Percentiles rank a stretch among this genome's conserved stretches.
These are phyloP conservation scores for Imleria badia DNA, from an alignment of 768 basidiomycete species.

Conservation along the genomic window DNA sequence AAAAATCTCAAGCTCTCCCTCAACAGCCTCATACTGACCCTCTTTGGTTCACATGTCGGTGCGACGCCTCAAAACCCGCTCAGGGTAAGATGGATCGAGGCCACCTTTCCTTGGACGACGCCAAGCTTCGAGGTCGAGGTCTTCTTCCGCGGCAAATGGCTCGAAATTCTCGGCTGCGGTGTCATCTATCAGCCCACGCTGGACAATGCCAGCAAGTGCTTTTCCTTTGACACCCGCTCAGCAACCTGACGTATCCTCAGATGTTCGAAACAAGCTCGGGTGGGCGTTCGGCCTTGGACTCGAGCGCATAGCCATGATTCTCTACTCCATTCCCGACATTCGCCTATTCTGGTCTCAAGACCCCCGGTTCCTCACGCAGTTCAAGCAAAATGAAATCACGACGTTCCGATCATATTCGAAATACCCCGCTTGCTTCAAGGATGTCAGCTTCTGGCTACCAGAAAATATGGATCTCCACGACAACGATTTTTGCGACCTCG, in stretches of 20 bases:
- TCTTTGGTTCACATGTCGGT: constrained; percentile 68
- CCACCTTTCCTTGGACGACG: constrained; percentile 96
- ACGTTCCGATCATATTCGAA: constrained; percentile 91
- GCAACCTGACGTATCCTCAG: constrained; percentile 38
- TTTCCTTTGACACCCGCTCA: background rate
- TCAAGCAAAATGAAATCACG: constrained; percentile 70
- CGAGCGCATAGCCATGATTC: constrained; percentile 96
- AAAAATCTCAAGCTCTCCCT: constrained; percentile 86
- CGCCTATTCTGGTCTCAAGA: constrained; percentile 97
- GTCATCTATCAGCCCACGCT: constrained; percentile 89
- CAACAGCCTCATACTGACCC: constrained; percentile 77
- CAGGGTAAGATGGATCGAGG: constrained; percentile 94
- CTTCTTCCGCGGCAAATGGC: constrained; percentile 93
- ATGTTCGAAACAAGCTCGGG: constrained; percentile 78
- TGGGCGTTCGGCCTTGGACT: constrained; percentile 99
- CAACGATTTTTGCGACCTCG: constrained; percentile 95
- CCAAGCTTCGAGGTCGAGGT: constrained; percentile 99
- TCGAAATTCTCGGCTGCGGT: constrained; percentile 93
- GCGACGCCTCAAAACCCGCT: constrained; percentile 65
- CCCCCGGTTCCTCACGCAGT: constrained; percentile 84
- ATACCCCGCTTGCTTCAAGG: constrained; percentile 91
- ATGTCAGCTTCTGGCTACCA: constrained; percentile 91
- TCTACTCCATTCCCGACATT: constrained; percentile 96
- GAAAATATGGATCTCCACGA: constrained; percentile 67
- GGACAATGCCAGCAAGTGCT: constrained; percentile 74